Evolutionary conservation across 2,329 filamentous ascomycete genomes (phyloP).

Genomic region (Botrytis squamosa): DNA sequence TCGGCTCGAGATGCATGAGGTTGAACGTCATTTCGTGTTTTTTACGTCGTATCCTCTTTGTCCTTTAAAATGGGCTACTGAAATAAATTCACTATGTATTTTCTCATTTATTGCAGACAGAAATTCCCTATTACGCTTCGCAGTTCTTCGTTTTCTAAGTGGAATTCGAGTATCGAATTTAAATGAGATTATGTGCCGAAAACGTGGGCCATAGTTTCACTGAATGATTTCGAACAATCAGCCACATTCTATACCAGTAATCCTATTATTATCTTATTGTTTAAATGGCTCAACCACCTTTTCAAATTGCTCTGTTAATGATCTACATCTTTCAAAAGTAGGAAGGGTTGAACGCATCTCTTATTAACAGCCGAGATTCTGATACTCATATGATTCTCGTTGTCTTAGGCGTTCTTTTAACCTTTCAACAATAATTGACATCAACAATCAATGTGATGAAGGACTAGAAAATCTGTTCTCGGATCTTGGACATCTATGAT

Average conservation of each 20-base stretch:
- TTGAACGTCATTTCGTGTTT: not conserved
- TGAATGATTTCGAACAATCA: not conserved
- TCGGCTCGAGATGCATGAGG: constrained; percentile 1
- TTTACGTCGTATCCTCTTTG: not conserved
- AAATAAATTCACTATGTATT: not conserved
- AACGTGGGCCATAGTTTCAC: not conserved
- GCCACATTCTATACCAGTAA: not conserved
- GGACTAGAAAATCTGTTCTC: not conserved
- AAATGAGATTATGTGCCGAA: not conserved
- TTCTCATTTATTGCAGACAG: not conserved
- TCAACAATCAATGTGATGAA: not conserved
- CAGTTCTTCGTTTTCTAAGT: not conserved
- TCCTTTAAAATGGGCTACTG: not conserved
- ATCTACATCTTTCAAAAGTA: not conserved
- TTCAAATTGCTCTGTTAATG: not conserved
- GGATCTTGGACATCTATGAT: too few relatives aligned
- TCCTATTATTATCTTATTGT: not conserved
- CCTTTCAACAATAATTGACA: not conserved
- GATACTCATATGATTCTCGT: not conserved
- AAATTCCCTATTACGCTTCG: not conserved
- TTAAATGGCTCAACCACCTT: not conserved
- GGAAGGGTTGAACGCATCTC: not conserved
- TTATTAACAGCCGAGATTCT: not conserved
- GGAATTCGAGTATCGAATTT: not conserved
- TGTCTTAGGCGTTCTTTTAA: not conserved